Evolutionary conservation across 306 rosid genomes (phyloP).

Genomic region (Acacia confusa): DNA sequence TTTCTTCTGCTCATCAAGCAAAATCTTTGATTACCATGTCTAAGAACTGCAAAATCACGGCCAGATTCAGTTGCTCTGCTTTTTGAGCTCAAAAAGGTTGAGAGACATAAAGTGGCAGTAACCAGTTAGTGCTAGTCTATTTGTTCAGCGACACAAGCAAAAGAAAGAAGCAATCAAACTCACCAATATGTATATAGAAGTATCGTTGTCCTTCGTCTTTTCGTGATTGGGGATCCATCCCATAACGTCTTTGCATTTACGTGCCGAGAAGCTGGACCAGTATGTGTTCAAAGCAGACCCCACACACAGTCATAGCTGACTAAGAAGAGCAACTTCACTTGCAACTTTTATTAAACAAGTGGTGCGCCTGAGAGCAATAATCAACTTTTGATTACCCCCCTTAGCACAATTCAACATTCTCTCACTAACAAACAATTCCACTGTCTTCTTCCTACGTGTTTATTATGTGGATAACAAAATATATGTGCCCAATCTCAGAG

Average conservation of each 20-base stretch:
- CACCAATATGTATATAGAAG: not conserved
- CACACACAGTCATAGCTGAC: constrained; percentile 34
- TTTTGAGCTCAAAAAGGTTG: not conserved
- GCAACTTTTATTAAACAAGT: constrained; percentile 15
- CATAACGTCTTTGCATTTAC: constrained; percentile 19
- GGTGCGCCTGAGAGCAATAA: not conserved
- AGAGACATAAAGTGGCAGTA: not conserved
- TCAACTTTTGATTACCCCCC: constrained; percentile 14
- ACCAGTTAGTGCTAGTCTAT: not conserved
- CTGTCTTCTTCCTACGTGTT: not conserved
- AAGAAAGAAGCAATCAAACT: constrained; percentile 1
- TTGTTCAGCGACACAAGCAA: not conserved
- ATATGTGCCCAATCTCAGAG: not conserved
- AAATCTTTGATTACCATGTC: not conserved
- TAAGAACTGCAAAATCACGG: not conserved
- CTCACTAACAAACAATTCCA: not conserved
- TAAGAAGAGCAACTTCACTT: constrained; percentile 29
- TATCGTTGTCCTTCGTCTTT: not conserved
- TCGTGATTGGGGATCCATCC: constrained; percentile 15
- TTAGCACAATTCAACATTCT: not conserved
- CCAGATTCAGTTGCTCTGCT: not conserved
- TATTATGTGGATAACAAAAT: not conserved
- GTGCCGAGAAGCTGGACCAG: constrained; percentile 4
- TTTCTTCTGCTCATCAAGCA: not conserved
- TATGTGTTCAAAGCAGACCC: constrained; percentile 22